Base-by-base conservation (phyloP, 345 rosid genomes). In the Eucalyptus curtisii region DNA sequence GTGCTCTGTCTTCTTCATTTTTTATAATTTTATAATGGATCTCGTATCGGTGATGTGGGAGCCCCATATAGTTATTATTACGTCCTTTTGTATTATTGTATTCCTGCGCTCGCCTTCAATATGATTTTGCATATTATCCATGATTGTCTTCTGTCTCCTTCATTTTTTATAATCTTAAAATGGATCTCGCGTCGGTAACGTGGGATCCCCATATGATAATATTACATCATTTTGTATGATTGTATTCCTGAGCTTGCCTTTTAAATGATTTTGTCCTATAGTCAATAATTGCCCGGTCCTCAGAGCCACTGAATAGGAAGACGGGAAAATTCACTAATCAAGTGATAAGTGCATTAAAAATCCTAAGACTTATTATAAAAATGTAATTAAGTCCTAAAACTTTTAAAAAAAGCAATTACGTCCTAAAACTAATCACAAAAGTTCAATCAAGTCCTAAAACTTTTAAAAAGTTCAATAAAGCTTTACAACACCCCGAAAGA, bases 381-480 rank as follows among this genome's bases (percentile, higher is more conserved):
- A 0, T 52, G 0, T 0, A 52, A 52, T 52, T 52, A 0, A 52
- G 0, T 19, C 0, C 0, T 1, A 52, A 52, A 52, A 52, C 0
- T 52, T 52, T 52, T 0, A 19, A 19, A 52, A 50, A 52, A 17
- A 19, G 0, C 0, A 19, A 52, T 52, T 52, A 19, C 0, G 0
- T 19, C 1, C 0, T 19, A 52, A 52, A 52, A 19, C 1, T 52
- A 3, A 3, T 52, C 2, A 52, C 0, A 52, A 52, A 19, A 52
- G 0, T 52, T 0, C 0, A 52, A 52, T 52, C 0, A 52, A 52
- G 0, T 52, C 1, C 0, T 7, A 19, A 52, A 52, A 52, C 0
- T 52, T 52, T 52, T 0, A 0, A 52, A 52, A 17, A 0, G 1
- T 19, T 52, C 0, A 52, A 52, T 19, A 52, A 52, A 7, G 0